Percentiles rank a stretch among this genome's conserved stretches.
phyloP scores from a whole-genome alignment of 139 green algal genomes.

The Axilococcus clingmanii region DNA sequence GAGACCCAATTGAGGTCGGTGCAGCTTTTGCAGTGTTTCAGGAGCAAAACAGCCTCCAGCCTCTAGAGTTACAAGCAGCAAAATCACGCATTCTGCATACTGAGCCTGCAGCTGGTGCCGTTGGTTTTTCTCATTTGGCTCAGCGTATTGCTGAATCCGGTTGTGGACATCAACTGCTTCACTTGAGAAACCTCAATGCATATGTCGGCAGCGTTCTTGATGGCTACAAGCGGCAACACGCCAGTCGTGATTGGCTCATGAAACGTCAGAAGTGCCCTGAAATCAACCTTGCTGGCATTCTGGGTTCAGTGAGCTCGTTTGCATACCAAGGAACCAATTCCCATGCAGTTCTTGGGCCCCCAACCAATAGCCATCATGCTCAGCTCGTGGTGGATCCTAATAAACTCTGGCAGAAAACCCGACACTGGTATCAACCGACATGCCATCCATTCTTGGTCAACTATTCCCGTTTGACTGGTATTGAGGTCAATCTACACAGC shows the following conservation, averaged over 20 bases:
- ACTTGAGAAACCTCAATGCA: slow-evolving; percentile 56
- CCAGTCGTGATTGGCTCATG: background rate
- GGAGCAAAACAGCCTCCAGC: background rate
- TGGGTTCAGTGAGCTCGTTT: slow-evolving; percentile 60
- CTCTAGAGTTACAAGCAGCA: slow-evolving; percentile 49
- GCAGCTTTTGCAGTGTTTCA: slow-evolving; percentile 33
- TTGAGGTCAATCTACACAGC: too few species aligned
- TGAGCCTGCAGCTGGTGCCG: slow-evolving; percentile 69
- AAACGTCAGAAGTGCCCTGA: background rate
- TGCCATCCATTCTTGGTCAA: too few species aligned
- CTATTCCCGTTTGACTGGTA: too few species aligned
- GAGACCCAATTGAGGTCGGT: slow-evolving; percentile 81
- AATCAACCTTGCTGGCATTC: background rate
- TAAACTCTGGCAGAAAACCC: too few species aligned
- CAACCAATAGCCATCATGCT: too few species aligned
- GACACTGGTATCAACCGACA: too few species aligned
- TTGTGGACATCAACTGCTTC: slow-evolving; percentile 32
- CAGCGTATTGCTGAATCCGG: background rate
- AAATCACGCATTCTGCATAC: slow-evolving; percentile 69
- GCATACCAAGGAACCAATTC: slow-evolving; percentile 68
- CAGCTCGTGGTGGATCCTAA: too few species aligned
- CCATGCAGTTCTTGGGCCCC: slow-evolving; percentile 16
- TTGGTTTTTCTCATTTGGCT: slow-evolving; percentile 19
- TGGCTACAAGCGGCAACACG: background rate
- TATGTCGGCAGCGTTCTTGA: slow-evolving; percentile 29